Percentiles rank a stretch among this genome's conserved stretches.
These are phyloP conservation scores for Verticillium albo-atrum DNA, from an alignment of 2,329 filamentous ascomycete genomes.

Conservation along the genomic window DNA sequence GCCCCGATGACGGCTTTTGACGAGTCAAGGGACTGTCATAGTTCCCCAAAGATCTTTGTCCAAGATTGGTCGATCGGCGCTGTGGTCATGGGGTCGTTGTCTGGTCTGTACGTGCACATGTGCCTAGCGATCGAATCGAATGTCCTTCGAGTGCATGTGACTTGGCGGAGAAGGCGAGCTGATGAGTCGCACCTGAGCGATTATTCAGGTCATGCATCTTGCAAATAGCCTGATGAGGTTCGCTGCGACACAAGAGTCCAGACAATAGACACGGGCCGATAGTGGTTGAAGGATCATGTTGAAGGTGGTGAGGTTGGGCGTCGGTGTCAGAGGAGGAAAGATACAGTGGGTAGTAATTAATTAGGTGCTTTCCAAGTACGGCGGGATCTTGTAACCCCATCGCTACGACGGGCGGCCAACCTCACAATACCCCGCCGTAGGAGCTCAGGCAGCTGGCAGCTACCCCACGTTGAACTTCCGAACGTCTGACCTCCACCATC, in stretches of 20 bases:
- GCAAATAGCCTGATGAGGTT: background rate
- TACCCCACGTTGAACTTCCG: background rate
- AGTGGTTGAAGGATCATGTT: background rate
- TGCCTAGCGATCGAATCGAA: too few relatives aligned
- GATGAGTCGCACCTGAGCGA: background rate
- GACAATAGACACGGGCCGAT: background rate
- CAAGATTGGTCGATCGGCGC: background rate
- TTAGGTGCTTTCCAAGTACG: too few relatives aligned
- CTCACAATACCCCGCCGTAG: background rate
- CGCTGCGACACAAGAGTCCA: background rate
- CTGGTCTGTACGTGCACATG: too few relatives aligned
- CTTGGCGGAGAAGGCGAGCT: background rate
- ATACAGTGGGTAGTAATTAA: too few relatives aligned
- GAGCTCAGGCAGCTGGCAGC: background rate
- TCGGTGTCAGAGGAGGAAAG: background rate
- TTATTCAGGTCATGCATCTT: background rate
- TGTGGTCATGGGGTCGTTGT: background rate
- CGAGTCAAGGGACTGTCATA: background rate
- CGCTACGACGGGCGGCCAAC: background rate
- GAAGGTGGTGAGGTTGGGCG: background rate
- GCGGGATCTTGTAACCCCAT: too few relatives aligned
- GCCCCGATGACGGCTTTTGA: background rate
- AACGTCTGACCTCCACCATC: background rate
- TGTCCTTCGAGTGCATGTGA: background rate
- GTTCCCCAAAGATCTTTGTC: too few relatives aligned